Evolutionary conservation across 441 rosid species (phyloP).

Genomic region (Cnidoscolus chayamansa): DNA sequence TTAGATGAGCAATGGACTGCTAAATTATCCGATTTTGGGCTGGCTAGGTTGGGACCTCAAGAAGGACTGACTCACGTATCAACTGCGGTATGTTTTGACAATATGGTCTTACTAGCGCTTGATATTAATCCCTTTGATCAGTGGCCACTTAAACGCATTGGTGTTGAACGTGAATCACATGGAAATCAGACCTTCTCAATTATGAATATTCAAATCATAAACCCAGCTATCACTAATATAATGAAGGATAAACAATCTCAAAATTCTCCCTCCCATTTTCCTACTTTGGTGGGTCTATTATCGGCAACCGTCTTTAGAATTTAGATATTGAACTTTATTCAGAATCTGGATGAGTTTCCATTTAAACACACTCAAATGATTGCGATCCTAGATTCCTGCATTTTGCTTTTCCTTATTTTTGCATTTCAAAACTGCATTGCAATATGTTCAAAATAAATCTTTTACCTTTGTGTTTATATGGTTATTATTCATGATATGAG

Average conservation of each 20-base stretch:
- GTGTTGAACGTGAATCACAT: neutral
- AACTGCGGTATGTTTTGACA: conserved; percentile 56
- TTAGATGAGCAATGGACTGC: conserved; percentile 87
- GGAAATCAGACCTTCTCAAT: conserved; percentile 2
- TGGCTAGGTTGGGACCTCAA: conserved; percentile 86
- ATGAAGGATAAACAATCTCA: neutral
- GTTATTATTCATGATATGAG: neutral
- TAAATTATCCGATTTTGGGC: conserved; percentile 88
- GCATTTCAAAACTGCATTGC: neutral
- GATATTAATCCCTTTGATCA: neutral
- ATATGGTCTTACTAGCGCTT: conserved; percentile 5
- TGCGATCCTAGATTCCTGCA: neutral
- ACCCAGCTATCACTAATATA: neutral
- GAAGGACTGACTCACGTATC: conserved; percentile 93
- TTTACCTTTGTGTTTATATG: neutral
- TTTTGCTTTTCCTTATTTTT: neutral
- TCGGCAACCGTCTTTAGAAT: neutral
- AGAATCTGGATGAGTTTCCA: neutral
- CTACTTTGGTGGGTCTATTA: neutral
- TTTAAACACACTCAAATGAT: neutral
- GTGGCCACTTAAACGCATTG: neutral
- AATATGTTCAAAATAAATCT: neutral
- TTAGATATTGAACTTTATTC: neutral
- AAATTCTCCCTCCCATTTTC: neutral
- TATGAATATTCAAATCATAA: neutral